Evolutionary conservation across 176 grass and related monocot genomes (phyloP), one percentile per base, ranked within the genome.

Genomic region (Oryza glaberrima): DNA sequence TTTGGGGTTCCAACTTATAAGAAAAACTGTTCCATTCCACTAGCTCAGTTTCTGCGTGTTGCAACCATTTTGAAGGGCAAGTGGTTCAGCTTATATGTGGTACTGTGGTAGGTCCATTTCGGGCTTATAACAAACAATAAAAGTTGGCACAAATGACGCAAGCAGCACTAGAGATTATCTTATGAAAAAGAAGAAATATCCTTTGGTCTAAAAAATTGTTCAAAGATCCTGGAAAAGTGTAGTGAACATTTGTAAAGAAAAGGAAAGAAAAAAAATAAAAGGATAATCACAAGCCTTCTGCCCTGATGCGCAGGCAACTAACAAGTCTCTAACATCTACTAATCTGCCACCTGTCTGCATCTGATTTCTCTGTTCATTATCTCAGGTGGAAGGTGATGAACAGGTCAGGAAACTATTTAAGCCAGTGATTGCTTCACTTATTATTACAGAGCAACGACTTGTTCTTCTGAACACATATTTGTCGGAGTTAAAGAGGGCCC

Each of bases 231-330:
- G n/a, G 43, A 73, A 48, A 56, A 75, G 48, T 20, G 17, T 2
- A 20, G 7, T 9, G 17, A 34, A 75, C 26, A 51, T 75, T 52
- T 32, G 17, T 2, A 54, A 52, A 49, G 3, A 3, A n/a, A 49
- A 34, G 13, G 2, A 3, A 4, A 70, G 4, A 58, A 34, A 13
- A 34, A 13, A 17, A 40, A 30, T 30, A 2, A 20, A 69, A 3
- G 9, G 16, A 2, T 4, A 66, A 10, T 14, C 70, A 56, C 61
- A 52, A 52, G 3, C 3, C 20, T 6, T 71, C 6, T 82, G 22
- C 36, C 52, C 51, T 88, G 26, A 0, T 77, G 49, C 43, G 7
- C 66, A 78, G 22, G 80, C 45, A 83, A 56, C 44, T 15, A 23
- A 49, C 78, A 70, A 20, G 30, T 32, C 30, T 32, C 30, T 32